Conservation (phyloP, 345 rosid species). For the Theobroma cacao region DNA sequence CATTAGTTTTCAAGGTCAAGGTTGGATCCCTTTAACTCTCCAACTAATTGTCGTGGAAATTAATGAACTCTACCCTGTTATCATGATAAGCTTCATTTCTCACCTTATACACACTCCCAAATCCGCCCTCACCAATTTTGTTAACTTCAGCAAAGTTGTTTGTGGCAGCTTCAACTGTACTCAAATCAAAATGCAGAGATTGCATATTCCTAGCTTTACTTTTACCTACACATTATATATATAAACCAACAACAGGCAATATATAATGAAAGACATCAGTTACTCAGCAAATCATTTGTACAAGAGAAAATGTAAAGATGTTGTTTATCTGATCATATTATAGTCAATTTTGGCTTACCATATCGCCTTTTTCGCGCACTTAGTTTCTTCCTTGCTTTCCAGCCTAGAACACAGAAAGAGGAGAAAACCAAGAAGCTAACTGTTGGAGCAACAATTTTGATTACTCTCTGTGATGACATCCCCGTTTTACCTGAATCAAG, state of each 20-base stretch:
- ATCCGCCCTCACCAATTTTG: constrained; percentile 19
- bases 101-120: constrained; percentile 17
- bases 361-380: background rate
- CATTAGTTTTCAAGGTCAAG: background rate
- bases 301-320: background rate
- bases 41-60: background rate
- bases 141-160: constrained; percentile 1
- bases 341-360: background rate
- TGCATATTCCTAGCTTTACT: background rate
- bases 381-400: background rate
- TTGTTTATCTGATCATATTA: background rate
- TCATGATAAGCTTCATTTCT: background rate
- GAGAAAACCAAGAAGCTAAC: background rate
- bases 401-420: background rate
- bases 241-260: background rate
- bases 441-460: constrained; percentile 1
- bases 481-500: background rate
- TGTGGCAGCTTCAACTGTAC: constrained; percentile 7
- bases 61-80: background rate
- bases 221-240: background rate
- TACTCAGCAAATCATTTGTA: background rate
- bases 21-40: background rate
- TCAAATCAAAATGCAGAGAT: constrained; percentile 10
- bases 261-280: background rate
- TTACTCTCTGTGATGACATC: background rate